Conservation (phyloP, 148 eudicot genomes). For the Persicaria tinctoria region DNA sequence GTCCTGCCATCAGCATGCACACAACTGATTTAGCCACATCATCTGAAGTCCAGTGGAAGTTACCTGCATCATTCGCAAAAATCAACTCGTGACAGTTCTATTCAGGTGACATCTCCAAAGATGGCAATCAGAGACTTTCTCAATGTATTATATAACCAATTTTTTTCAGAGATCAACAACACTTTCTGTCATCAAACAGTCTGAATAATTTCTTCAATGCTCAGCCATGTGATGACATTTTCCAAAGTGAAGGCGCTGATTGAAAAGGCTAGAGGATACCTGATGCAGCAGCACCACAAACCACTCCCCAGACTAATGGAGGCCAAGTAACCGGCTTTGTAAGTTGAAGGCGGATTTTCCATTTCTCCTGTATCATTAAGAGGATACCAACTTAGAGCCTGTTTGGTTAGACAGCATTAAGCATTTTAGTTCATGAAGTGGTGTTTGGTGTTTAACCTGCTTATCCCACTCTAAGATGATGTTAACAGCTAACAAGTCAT, state of each 20-base stretch:
- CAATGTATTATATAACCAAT: background rate
- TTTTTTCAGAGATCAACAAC: background rate
- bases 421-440: no score
- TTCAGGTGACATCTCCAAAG: background rate
- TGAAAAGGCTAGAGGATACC: constrained; percentile 33
- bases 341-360: constrained; percentile 97
- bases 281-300: constrained; percentile 99
- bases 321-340: constrained; percentile 99
- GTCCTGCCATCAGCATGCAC: constrained; percentile 96
- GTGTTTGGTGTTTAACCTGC: no score
- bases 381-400: background rate
- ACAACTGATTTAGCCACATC: constrained; percentile 85
- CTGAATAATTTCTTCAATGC: constrained; percentile 4
- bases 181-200: background rate
- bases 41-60: constrained; percentile 85
- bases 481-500: no score
- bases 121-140: background rate
- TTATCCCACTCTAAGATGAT: no score
- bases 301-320: constrained; percentile 95
- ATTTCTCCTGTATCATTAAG: constrained; percentile 50
- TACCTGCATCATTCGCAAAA: constrained; percentile 41
- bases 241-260: background rate
- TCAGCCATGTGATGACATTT: background rate
- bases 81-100: background rate
- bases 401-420: no score